A percentile compares a stretch with the other conserved stretches of the same genome.
Evolutionary conservation across 805 yeast genomes (phyloP).

Genomic region (Peterozyma toletana): DNA sequence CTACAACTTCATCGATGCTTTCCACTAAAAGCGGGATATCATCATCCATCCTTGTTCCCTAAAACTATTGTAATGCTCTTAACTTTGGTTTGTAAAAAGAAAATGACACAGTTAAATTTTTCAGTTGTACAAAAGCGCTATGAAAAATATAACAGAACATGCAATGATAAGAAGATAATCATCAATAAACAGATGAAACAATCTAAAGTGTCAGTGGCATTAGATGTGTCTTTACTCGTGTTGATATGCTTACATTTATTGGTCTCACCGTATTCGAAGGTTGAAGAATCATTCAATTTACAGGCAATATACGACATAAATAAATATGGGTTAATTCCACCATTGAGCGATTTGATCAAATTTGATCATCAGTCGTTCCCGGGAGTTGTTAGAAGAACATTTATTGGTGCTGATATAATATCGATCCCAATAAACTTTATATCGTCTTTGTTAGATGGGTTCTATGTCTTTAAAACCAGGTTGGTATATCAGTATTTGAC

Average conservation of each 20-base stretch:
- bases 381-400: conserved; percentile 85
- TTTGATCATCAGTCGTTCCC: conserved; percentile 80
- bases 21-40: conserved; percentile 7
- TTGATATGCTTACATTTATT: conserved; percentile 41
- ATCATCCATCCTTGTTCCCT: not conserved
- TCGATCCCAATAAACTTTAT: conserved; percentile 18
- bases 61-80: not conserved
- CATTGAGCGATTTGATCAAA: conserved; percentile 19
- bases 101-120: not conserved
- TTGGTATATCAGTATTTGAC: conserved; percentile 44
- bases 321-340: conserved; percentile 43
- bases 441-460: conserved; percentile 29
- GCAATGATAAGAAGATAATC: not conserved
- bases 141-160: conserved; percentile 1
- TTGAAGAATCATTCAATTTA: conserved; percentile 86
- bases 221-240: conserved; percentile 29
- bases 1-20: not conserved
- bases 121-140: not conserved
- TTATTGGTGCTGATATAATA: conserved; percentile 60
- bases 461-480: conserved; percentile 11
- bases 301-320: conserved; percentile 85
- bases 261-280: conserved; percentile 79
- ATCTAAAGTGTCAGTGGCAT: not conserved
- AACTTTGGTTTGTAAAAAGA: not conserved
- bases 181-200: too few relatives aligned